Conservation (phyloP, 805 yeast genomes). For the Candida piceae region DNA sequence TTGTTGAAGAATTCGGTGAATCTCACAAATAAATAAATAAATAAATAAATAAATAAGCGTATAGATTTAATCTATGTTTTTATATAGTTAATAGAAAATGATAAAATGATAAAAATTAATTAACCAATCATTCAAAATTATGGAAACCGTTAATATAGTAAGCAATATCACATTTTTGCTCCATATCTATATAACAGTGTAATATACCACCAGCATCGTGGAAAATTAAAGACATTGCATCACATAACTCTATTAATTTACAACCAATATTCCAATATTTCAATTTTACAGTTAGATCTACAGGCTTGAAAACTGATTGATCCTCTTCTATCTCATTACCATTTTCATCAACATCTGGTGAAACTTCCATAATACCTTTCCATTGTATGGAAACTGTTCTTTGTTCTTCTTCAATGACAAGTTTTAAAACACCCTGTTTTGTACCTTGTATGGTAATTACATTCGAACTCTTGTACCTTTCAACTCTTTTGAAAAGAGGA, state of each 20-base stretch:
- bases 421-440: constrained; percentile 43
- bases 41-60: background rate
- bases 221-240: constrained; percentile 54
- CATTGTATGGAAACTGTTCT: constrained; percentile 52
- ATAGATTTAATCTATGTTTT: background rate
- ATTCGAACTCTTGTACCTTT: constrained; percentile 55
- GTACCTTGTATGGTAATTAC: constrained; percentile 46
- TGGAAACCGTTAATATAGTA: constrained; percentile 48
- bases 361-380: constrained; percentile 50
- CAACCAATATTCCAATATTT: constrained; percentile 69
- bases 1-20: constrained; percentile 56
- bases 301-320: constrained; percentile 24
- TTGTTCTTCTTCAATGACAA: constrained; percentile 52
- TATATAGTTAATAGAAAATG: too few species aligned
- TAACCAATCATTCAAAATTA: constrained; percentile 3
- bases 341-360: constrained; percentile 22
- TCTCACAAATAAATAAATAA: constrained; percentile 16
- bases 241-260: constrained; percentile 55
- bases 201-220: constrained; percentile 49
- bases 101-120: too few species aligned
- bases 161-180: constrained; percentile 58
- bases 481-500: constrained; percentile 55
- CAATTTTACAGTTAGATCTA: constrained; percentile 46
- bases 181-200: constrained; percentile 62
- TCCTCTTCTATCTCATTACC: constrained; percentile 13